Evolutionary conservation across 805 yeast species (phyloP).

Genomic region (Candida silvatica): DNA sequence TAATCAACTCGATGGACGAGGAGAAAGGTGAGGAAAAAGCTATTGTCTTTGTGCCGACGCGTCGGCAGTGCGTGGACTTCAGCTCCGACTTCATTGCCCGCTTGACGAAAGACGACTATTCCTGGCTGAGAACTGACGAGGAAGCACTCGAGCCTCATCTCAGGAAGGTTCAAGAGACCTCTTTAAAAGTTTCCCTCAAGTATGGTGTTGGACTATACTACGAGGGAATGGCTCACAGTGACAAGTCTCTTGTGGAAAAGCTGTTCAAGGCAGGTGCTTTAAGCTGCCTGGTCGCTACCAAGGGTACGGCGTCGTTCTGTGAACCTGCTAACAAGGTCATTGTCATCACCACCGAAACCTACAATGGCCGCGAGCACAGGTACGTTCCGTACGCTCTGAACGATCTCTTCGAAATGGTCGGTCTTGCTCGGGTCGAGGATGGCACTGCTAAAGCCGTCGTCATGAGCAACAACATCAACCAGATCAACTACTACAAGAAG

Average conservation of each 20-base stretch:
- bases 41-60: constrained; percentile 49
- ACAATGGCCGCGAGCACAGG: constrained; percentile 68
- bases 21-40: constrained; percentile 25
- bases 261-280: constrained; percentile 44
- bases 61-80: constrained; percentile 47
- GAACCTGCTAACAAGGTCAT: constrained; percentile 51
- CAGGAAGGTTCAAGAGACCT: constrained; percentile 35
- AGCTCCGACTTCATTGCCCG: constrained; percentile 33
- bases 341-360: constrained; percentile 62
- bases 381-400: constrained; percentile 59
- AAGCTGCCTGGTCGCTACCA: constrained; percentile 50
- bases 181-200: constrained; percentile 33
- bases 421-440: constrained; percentile 25
- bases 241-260: constrained; percentile 44
- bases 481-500: constrained; percentile 55
- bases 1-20: constrained; percentile 26
- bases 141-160: constrained; percentile 33
- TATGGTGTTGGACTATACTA: constrained; percentile 62
- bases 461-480: constrained; percentile 42
- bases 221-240: constrained; percentile 46
- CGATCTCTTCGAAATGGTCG: constrained; percentile 60
- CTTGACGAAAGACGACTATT: constrained; percentile 24
- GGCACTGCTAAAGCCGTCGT: constrained; percentile 38
- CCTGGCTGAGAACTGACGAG: constrained; percentile 32
- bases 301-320: constrained; percentile 40